Conservation (phyloP, 1,284 basidiomycete genomes). For the Fomitopsis pinicola region DNA sequence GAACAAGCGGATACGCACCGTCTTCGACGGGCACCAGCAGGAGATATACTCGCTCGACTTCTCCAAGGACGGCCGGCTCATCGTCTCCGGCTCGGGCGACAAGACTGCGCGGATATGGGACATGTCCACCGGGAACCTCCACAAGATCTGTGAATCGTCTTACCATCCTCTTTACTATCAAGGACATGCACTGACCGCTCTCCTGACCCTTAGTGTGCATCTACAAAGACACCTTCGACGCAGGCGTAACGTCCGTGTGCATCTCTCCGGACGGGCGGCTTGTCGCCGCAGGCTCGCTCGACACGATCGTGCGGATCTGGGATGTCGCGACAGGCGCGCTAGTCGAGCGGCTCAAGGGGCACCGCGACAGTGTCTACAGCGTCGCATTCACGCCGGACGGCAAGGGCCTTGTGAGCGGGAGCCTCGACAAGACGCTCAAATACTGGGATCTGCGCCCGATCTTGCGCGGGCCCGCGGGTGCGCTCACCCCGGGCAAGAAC, state of each 20-base stretch:
- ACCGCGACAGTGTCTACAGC: constrained; percentile 74
- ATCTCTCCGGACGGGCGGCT: constrained; percentile 67
- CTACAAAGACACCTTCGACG: constrained; percentile 45
- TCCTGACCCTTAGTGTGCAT: constrained; percentile 26
- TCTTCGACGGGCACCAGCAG: constrained; percentile 80
- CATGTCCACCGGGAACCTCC: constrained; percentile 54
- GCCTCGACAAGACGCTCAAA: constrained; percentile 71
- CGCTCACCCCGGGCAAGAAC: constrained; percentile 18
- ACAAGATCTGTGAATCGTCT: constrained; percentile 29
- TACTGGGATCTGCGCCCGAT: constrained; percentile 60
- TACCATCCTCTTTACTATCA: background rate
- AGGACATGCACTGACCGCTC: background rate
- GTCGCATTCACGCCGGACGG: constrained; percentile 78
- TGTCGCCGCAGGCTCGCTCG: constrained; percentile 70
- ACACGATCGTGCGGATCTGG: constrained; percentile 74
- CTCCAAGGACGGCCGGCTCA: constrained; percentile 69
- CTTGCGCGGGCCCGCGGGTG: constrained; percentile 12
- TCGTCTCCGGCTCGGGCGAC: constrained; percentile 83
- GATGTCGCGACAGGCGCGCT: constrained; percentile 64
- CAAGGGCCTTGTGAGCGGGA: constrained; percentile 62
- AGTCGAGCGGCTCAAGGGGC: constrained; percentile 65
- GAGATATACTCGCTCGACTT: constrained; percentile 90
- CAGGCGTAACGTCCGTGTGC: constrained; percentile 63
- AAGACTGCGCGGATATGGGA: constrained; percentile 84
- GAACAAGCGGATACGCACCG: constrained; percentile 60